Evolutionary conservation across 805 yeast genomes (phyloP), one percentile per base, ranked within the genome.

Genomic region (Saturnispora ahearnii): DNA sequence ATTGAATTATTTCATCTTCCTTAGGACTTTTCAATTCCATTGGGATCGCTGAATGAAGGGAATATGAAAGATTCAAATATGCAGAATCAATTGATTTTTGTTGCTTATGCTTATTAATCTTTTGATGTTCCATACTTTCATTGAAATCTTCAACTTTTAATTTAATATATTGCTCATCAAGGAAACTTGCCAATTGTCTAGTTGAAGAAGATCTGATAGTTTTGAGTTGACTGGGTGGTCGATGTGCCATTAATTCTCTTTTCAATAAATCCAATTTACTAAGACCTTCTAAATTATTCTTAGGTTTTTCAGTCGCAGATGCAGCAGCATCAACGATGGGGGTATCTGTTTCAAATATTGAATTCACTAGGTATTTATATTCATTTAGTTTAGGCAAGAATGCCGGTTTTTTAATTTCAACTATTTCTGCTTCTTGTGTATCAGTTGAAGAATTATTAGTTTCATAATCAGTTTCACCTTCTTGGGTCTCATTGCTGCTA

Each of bases 11-110:
- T 21, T 59, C 57, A 12, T 55, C 60, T 22, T 57, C 55, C 2
- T 53, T 48, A 13, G 67, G 64, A 2, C 58, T 48, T 36, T 50
- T 37, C 11, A 64, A 54, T 21, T 62, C 65, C 31, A 65, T 55
- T 24, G 63, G 62, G 31, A 59, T 55, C 10, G 67, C 69, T 3
- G 67, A 60, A 48, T 63, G 68, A 13, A 64, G 51, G 49, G 66
- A 62, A 48, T 60, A 63, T 2, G 62, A 53, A 5, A 53, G 57
- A 50, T 64, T 67, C 4, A 49, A 49, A 38, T 26, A 52, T 28
- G 43, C 37, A 21, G 59, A 56, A 47, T 63, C 64, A 9, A 57
- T 32, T 7, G 69, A 64, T 30, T 51, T 47, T 31, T 51, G 50
- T 3, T 13, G 40, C 24, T 55, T 52, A 50, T 62, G 66, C 10